Evolutionary conservation across 306 rosid genomes (phyloP), one percentile per base, ranked within the genome.

Genomic region (Urtica urens): DNA sequence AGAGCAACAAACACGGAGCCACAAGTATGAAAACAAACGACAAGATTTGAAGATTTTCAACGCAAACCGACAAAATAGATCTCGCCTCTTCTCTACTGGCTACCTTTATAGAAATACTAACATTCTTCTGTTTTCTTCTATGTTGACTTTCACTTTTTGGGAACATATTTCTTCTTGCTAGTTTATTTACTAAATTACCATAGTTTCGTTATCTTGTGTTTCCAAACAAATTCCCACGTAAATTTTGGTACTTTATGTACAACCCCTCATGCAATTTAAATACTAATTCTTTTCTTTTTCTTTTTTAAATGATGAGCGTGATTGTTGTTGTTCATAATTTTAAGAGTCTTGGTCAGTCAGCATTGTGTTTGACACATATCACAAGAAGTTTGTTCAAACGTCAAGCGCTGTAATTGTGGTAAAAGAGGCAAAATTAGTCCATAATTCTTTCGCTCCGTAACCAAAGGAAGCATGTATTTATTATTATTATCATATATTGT

Each of bases 401-500:
- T 31, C 35, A 9, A 23, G 55, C 6, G 43, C n/a, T 1, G 40
- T 16, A 35, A 56, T 45, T 26, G 33, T 49, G 38, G 23, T 25
- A 49, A 46, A 38, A 46, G 51, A 46, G 45, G 33, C 46, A 13
- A 19, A 13, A 46, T n/a, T 35, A 35, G 40, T 57, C 62, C 59
- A 65, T 58, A 48, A 63, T 56, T 41, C 22, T 23, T 61, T 58
- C 56, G n/a, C 53, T 18, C 72, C 77, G 77, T 59, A 59, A 59
- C 72, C 27, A 45, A 72, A 72, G 86, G 79, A 72, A 75, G 49
- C 55, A 66, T 63, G 69, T 55, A 48, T 57, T 46, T 57, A 35
- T 35, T 10, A 10, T 1, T 35, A 35, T 35, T 10, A 10, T 10
- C 0, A 1, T 42, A 38, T 20, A 2, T 64, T n/a, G n/a, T n/a